Conservation (phyloP, 148 eudicot species). For the Rheum nobile region DNA sequence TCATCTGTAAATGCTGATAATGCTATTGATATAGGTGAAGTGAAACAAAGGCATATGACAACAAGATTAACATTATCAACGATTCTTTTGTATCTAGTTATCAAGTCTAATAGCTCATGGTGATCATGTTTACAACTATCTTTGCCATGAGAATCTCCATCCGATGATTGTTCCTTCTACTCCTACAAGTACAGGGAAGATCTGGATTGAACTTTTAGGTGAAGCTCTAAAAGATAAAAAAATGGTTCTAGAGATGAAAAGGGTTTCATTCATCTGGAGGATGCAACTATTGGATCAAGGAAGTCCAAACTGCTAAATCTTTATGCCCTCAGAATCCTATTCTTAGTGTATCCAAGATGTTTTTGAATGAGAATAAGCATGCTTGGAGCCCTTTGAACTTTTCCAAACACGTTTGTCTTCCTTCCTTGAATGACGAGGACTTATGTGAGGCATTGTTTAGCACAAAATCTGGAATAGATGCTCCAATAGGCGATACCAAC, state of each 20-base stretch:
- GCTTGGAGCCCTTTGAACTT: slow-evolving; percentile 46
- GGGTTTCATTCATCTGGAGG: slow-evolving; percentile 14
- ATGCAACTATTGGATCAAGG: slow-evolving; percentile 15
- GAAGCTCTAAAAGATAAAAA: slow-evolving; percentile 32
- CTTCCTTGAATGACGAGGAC: slow-evolving; percentile 73
- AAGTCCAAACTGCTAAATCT: slow-evolving; percentile 20
- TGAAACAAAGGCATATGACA: slow-evolving; percentile 16
- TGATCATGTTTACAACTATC: slow-evolving; percentile 59
- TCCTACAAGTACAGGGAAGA: slow-evolving; percentile 28
- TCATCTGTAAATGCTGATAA: slow-evolving; percentile 6
- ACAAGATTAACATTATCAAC: slow-evolving; percentile 66
- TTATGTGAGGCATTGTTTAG: slow-evolving; percentile 52
- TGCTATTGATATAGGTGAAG: slow-evolving; percentile 13
- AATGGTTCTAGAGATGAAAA: slow-evolving; percentile 12
- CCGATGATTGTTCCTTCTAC: slow-evolving; percentile 22
- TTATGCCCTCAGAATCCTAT: slow-evolving; percentile 69
- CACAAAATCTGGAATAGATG: slow-evolving; percentile 13
- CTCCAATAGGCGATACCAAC: slow-evolving; percentile 24
- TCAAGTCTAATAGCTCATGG: slow-evolving; percentile 77
- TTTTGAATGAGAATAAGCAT: slow-evolving; percentile 41
- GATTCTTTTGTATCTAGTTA: slow-evolving; percentile 67
- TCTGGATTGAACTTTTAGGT: slow-evolving; percentile 50
- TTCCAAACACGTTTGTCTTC: slow-evolving; percentile 47
- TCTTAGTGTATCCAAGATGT: slow-evolving; percentile 47
- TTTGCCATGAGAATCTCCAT: slow-evolving; percentile 35